Evolutionary conservation across 768 basidiomycete species (phyloP), one percentile per base, ranked within the genome.

Genomic region (Jaapia argillacea): DNA sequence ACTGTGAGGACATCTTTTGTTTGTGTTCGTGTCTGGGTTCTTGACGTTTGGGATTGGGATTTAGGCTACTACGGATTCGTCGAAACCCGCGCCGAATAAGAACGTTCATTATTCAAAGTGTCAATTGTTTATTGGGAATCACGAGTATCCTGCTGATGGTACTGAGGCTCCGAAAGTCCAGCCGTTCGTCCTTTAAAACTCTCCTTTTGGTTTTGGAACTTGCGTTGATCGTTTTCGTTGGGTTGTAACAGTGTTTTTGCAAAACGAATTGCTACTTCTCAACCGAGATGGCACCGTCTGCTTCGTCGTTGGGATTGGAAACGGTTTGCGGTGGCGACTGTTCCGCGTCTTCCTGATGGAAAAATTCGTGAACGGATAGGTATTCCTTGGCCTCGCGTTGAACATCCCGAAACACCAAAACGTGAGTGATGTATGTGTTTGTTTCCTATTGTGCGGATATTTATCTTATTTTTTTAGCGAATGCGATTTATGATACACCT

Each of bases 71-170:
- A 16, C 10, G 28, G 10, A 10, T 16, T 33, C 28, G 28, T 16
- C 10, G 28, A 10, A 33, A 33, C 28, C 28, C 10, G 48, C 49
- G n/a, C 51, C 57, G 4, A 49, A 22, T 52, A 56, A 54, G 52
- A 46, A 66, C 49, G 77, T 79, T 45, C 81, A 85, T 57, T 91
- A 91, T 56, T 83, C 86, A 1, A 71, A 75, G 52, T 86, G 85
- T 57, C 87, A 90, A 55, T 71, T 91, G 21, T 85, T 76, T 56
- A 59, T 90, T 42, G 84, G 83, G 13, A 70, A 81, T 48, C 74
- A 71, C 53, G 74, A 77, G 50, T 70, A n/a, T 80, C 47, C 73
- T 77, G 24, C 61, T 72, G n/a, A 57, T 62, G 40, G 50, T n/a
- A 62, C 47, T 62, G 60, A 45, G 54, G 57, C 16, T 48, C 58